These are phyloP conservation scores for Phytopythium kandeliae DNA, from an alignment of 352 stramenopile genomes.

Conservation along the genomic window DNA sequence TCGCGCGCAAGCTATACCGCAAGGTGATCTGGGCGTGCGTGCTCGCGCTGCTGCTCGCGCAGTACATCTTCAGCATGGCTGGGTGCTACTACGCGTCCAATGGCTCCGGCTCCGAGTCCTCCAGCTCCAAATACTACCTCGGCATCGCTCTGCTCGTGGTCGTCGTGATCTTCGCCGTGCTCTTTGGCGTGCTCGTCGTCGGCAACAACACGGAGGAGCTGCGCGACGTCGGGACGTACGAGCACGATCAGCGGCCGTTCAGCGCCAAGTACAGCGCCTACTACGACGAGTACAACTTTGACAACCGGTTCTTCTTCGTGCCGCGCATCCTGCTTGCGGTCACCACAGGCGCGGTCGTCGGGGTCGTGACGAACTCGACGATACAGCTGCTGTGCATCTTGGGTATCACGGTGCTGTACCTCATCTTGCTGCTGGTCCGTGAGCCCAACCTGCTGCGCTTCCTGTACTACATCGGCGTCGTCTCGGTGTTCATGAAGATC, in stretches of 20 bases:
- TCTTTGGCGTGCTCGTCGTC: conserved; percentile 70
- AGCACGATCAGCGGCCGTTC: conserved; percentile 74
- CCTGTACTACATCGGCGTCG: conserved; percentile 77
- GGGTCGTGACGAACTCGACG: conserved; percentile 55
- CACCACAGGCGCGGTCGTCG: conserved; percentile 64
- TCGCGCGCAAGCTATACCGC: conserved; percentile 54
- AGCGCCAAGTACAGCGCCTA: conserved; percentile 81
- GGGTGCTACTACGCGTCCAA: conserved; percentile 42
- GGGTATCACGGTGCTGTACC: conserved; percentile 62
- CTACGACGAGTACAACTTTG: conserved; percentile 88
- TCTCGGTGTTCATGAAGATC: conserved; percentile 76
- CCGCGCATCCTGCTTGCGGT: conserved; percentile 69
- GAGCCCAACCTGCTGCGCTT: conserved; percentile 78
- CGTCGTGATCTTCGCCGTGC: conserved; percentile 42
- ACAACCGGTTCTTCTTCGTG: conserved; percentile 89
- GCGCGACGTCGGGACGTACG: conserved; percentile 63
- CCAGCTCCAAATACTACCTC: conserved; percentile 25
- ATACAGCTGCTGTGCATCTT: conserved; percentile 71
- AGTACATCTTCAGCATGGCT: conserved; percentile 86
- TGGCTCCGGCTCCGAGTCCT: conserved; percentile 11
- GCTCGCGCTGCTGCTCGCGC: conserved; percentile 63
- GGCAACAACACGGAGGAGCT: conserved; percentile 62
- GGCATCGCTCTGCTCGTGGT: conserved; percentile 43
- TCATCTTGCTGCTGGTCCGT: conserved; percentile 59
- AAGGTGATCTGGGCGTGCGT: conserved; percentile 80